Conservation (phyloP, 345 rosid species). For the Mangifera indica region DNA sequence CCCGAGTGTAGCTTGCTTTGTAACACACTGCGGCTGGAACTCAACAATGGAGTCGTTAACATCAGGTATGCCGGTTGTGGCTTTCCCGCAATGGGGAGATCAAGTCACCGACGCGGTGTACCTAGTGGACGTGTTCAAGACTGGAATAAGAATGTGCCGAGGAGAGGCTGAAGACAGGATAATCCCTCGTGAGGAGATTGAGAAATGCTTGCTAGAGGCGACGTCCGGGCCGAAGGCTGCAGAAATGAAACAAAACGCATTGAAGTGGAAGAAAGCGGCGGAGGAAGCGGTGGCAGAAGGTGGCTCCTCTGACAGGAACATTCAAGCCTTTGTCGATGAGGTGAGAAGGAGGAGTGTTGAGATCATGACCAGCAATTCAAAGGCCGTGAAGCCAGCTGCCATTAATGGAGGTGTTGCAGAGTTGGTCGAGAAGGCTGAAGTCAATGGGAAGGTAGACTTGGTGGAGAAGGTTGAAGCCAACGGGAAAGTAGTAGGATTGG, state of each 20-base stretch:
- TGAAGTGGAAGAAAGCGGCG: conserved; percentile 69
- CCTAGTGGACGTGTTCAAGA: conserved; percentile 57
- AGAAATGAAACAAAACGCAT: conserved; percentile 56
- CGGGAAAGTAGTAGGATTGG: conserved; percentile 12
- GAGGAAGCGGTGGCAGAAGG: conserved; percentile 70
- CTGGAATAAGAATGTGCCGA: conserved; percentile 62
- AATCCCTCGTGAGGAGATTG: conserved; percentile 61
- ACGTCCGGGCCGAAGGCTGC: conserved; percentile 50
- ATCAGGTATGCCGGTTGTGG: conserved; percentile 60
- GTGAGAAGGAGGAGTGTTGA: conserved; percentile 31
- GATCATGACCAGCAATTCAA: background rate
- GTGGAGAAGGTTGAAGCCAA: conserved; percentile 5
- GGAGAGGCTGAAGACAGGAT: conserved; percentile 61
- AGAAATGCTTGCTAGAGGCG: conserved; percentile 57
- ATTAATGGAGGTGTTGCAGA: background rate
- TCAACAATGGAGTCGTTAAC: conserved; percentile 75
- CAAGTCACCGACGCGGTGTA: conserved; percentile 75
- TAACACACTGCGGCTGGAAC: conserved; percentile 94
- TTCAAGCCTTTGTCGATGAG: conserved; percentile 66
- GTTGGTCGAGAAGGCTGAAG: conserved; percentile 1
- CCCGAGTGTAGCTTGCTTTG: conserved; percentile 63
- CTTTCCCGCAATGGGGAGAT: conserved; percentile 87
- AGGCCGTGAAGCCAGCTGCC: background rate
- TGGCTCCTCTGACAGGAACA: conserved; percentile 66
- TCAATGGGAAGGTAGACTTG: background rate